A percentile compares a stretch with the other conserved stretches of the same genome.
Evolutionary conservation across 805 yeast species (phyloP).

Genomic region (Candida succiphila): DNA sequence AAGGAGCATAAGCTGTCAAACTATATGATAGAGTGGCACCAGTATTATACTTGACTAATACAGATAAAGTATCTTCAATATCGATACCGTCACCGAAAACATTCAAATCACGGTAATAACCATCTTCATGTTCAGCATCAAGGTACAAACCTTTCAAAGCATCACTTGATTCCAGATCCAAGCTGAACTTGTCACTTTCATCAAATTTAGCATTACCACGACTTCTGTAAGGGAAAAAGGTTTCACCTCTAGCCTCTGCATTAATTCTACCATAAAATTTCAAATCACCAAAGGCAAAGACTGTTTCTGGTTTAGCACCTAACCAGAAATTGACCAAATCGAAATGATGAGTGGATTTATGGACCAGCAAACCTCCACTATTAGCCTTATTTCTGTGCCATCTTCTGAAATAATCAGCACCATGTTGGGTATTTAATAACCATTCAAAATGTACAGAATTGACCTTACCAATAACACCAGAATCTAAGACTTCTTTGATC

Average conservation of each 20-base stretch:
- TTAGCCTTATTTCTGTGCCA: conserved; percentile 3
- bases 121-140: conserved; percentile 3
- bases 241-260: conserved; percentile 2
- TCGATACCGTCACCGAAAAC: conserved; percentile 3
- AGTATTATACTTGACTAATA: conserved; percentile 1
- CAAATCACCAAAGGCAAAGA: conserved; percentile 3
- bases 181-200: conserved; percentile 1
- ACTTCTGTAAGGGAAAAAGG: conserved; percentile 1
- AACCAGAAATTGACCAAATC: conserved; percentile 2
- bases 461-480: conserved; percentile 2
- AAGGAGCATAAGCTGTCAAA: conserved; percentile 2
- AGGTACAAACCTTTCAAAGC: conserved; percentile 1
- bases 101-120: conserved; percentile 2
- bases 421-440: conserved; percentile 3
- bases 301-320: conserved; percentile 3
- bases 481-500: conserved; percentile 1
- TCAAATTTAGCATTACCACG: background rate
- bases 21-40: conserved; percentile 2
- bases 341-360: conserved; percentile 3
- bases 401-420: conserved; percentile 4
- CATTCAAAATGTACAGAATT: conserved; percentile 3
- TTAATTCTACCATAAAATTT: conserved; percentile 2
- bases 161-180: conserved; percentile 1
- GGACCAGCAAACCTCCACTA: conserved; percentile 2
- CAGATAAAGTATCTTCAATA: conserved; percentile 3